Evolutionary conservation across 108 stramenopile genomes (phyloP).

Genomic region (Skeletonema menzelii): DNA sequence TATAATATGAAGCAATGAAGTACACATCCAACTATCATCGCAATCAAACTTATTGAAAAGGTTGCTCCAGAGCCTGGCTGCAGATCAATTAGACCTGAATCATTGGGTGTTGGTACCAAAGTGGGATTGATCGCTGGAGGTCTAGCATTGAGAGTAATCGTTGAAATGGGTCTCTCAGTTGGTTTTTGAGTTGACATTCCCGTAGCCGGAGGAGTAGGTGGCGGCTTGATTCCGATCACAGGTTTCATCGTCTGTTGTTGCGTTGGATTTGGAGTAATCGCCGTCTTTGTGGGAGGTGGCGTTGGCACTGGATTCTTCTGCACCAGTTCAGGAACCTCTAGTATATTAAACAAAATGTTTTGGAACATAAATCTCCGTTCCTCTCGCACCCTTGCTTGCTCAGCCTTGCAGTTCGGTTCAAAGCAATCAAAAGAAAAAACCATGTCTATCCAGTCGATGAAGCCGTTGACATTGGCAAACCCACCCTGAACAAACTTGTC

Average conservation of each 20-base stretch:
- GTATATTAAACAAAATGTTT: slow-evolving; percentile 9
- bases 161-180: neutral
- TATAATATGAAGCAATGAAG: neutral
- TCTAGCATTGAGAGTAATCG: neutral
- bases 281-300: neutral
- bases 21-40: neutral
- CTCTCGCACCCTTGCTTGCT: slow-evolving; percentile 1
- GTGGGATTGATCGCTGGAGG: neutral
- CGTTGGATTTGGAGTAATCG: neutral
- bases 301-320: neutral
- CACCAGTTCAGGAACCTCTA: neutral
- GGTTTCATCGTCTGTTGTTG: neutral
- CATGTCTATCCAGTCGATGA: slow-evolving; percentile 29
- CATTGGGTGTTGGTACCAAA: neutral
- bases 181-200: neutral
- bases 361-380: slow-evolving; percentile 22
- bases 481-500: slow-evolving; percentile 18
- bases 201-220: neutral
- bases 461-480: slow-evolving; percentile 11
- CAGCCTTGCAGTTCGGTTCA: slow-evolving; percentile 1
- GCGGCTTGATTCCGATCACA: neutral
- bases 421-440: slow-evolving; percentile 21
- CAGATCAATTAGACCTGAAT: neutral
- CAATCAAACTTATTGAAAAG: neutral
- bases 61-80: neutral